phyloP scores from a whole-genome alignment of 352 stramenopile species.

The Saprolegnia diclina region DNA sequence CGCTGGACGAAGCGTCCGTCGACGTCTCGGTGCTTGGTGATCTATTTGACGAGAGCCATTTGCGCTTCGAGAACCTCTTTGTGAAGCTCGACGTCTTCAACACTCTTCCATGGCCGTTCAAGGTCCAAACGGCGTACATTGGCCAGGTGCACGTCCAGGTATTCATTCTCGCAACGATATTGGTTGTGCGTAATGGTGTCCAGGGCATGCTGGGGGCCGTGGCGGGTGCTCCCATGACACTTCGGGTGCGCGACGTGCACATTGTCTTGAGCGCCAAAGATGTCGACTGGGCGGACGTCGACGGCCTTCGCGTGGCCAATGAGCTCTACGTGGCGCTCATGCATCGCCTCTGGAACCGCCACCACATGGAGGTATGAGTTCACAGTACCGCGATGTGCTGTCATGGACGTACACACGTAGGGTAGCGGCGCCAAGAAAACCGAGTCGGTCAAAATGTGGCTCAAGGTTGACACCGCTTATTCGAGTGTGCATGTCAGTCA shows the following conservation, averaged over 20 bases:
- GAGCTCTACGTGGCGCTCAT: constrained; percentile 53
- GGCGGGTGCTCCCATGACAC: constrained; percentile 25
- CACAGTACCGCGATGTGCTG: not conserved
- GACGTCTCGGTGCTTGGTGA: constrained; percentile 58
- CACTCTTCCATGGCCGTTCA: constrained; percentile 54
- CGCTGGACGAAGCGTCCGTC: constrained; percentile 50
- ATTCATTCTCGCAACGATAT: constrained; percentile 21
- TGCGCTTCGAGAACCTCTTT: constrained; percentile 55
- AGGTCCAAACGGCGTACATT: constrained; percentile 58
- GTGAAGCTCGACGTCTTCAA: constrained; percentile 62
- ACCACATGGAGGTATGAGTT: constrained; percentile 16
- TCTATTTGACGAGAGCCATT: constrained; percentile 66
- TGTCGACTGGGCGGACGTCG: constrained; percentile 59
- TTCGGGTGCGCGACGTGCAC: constrained; percentile 43
- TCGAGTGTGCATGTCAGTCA: not conserved
- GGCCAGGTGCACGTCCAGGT: constrained; percentile 62
- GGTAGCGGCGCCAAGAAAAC: constrained; percentile 32
- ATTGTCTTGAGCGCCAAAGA: constrained; percentile 53
- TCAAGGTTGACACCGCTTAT: constrained; percentile 32
- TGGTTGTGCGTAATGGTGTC: not conserved
- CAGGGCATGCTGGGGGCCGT: constrained; percentile 35
- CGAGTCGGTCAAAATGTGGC: constrained; percentile 56
- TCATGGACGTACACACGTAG: not conserved
- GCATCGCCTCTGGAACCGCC: constrained; percentile 40
- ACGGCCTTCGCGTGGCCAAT: constrained; percentile 62